Conservation (phyloP, 371 early-diverging fungal species). For the Rhizopus stolonifer region DNA sequence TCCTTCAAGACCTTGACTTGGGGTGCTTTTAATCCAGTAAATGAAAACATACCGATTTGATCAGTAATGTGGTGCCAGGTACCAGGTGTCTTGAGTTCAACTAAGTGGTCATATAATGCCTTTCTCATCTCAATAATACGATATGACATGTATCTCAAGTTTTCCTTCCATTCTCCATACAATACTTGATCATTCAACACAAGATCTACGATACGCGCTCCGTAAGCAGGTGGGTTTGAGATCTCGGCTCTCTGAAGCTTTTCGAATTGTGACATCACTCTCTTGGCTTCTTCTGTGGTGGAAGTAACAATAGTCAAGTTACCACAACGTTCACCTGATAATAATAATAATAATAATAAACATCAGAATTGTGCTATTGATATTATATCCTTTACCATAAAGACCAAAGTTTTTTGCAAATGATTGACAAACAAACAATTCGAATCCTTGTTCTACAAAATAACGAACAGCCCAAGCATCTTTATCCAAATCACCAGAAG, state of each 20-base stretch:
- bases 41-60: conserved; percentile 98
- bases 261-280: conserved; percentile 81
- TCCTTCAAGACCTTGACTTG: conserved; percentile 79
- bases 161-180: conserved; percentile 81
- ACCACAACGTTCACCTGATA: conserved; percentile 90
- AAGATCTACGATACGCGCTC: conserved; percentile 82
- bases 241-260: conserved; percentile 80
- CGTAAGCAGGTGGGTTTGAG: conserved; percentile 89
- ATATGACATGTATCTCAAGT: conserved; percentile 80
- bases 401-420: conserved; percentile 98
- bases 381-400: conserved; percentile 81
- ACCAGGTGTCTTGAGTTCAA: conserved; percentile 80
- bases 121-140: conserved; percentile 90
- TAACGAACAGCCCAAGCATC: conserved; percentile 92
- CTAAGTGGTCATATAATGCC: conserved; percentile 62
- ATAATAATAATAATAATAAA: no score
- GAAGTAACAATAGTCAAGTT: conserved; percentile 76
- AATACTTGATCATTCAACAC: conserved; percentile 81
- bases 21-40: conserved; percentile 76
- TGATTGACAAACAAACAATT: conserved; percentile 86
- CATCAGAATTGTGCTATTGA: no score
- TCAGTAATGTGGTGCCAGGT: conserved; percentile 92
- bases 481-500: conserved; percentile 85
- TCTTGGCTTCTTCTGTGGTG: conserved; percentile 46
- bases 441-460: conserved; percentile 89